These are phyloP conservation scores for Xylariomycetidae sp. DNA, from an alignment of 2,329 filamentous ascomycete genomes.

Conservation along the genomic window DNA sequence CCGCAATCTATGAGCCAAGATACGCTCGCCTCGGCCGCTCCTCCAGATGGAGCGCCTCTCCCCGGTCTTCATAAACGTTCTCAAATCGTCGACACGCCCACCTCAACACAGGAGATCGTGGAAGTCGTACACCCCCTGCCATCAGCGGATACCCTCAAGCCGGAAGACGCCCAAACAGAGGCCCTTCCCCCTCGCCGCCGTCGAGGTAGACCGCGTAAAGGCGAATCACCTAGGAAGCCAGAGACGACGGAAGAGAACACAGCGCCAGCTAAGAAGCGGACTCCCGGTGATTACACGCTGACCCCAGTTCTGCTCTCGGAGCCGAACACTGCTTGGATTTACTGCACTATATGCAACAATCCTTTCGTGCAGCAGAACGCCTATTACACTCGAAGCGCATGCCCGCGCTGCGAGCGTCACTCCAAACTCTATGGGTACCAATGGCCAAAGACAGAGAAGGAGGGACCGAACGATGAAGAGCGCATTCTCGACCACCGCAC, in stretches of 20 bases:
- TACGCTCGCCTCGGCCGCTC: slow-evolving; percentile 5
- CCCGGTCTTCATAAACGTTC: too few species aligned
- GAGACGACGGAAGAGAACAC: slow-evolving; percentile 18
- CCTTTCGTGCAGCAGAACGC: slow-evolving; percentile 86
- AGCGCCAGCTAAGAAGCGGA: slow-evolving; percentile 33
- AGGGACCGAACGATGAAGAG: slow-evolving; percentile 67
- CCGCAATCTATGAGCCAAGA: too few species aligned
- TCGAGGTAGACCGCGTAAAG: slow-evolving; percentile 24
- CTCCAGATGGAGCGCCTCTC: too few species aligned
- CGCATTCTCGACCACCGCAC: slow-evolving; percentile 77
- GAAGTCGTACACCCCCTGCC: too few species aligned
- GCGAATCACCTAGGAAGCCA: slow-evolving; percentile 23
- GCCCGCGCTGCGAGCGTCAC: slow-evolving; percentile 89
- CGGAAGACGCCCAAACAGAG: too few species aligned
- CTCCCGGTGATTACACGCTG: slow-evolving; percentile 75
- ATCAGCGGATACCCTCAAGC: too few species aligned
- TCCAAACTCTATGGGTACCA: slow-evolving; percentile 91
- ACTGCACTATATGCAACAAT: slow-evolving; percentile 75
- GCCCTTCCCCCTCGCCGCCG: slow-evolving; percentile 13
- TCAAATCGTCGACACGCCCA: too few species aligned
- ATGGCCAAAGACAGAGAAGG: slow-evolving; percentile 91
- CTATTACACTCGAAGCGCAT: slow-evolving; percentile 78
- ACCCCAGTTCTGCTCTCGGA: slow-evolving; percentile 71
- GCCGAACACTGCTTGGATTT: slow-evolving; percentile 74
- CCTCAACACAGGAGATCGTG: too few species aligned